Percentiles rank a stretch among this genome's conserved stretches.
phyloP scores from a whole-genome alignment of 73 alveolate species.

The Effrenium voratum region DNA sequence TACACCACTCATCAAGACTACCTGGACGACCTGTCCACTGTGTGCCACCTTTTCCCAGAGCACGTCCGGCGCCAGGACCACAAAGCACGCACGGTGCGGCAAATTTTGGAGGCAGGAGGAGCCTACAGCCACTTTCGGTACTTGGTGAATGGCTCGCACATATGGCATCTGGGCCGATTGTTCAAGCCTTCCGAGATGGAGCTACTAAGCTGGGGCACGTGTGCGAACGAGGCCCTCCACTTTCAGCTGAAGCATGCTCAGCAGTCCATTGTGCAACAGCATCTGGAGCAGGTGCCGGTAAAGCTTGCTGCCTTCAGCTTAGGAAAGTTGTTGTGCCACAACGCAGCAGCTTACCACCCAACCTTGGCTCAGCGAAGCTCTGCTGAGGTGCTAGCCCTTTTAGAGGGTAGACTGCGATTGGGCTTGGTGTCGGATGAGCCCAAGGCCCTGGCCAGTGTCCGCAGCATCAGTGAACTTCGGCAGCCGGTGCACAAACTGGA shows the following conservation, averaged over 20 bases:
- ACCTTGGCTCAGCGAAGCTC: not conserved
- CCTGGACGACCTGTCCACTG: not conserved
- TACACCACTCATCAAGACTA: constrained; percentile 1
- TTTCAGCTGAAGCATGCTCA: not conserved
- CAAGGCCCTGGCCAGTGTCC: no score
- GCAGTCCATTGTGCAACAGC: constrained; percentile 7
- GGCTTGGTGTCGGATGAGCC: not conserved
- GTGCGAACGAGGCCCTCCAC: constrained; percentile 22
- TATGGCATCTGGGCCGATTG: not conserved
- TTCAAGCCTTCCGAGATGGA: not conserved
- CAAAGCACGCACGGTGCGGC: not conserved
- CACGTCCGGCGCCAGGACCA: not conserved
- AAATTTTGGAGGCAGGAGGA: constrained; percentile 14
- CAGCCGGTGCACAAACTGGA: constrained; percentile 23
- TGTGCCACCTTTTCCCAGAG: not conserved
- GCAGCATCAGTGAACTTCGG: not conserved
- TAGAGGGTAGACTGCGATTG: not conserved
- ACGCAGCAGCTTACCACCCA: constrained; percentile 5
- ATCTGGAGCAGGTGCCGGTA: not conserved
- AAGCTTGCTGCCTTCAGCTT: constrained; percentile 5
- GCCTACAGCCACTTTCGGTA: not conserved
- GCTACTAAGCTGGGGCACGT: constrained; percentile 17
- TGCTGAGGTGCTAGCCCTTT: not conserved
- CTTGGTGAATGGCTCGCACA: constrained; percentile 27
- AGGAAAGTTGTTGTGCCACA: constrained; percentile 6